Evolutionary conservation across 2,329 filamentous ascomycete genomes (phyloP).

Genomic region (Trichoderma endophyticum): DNA sequence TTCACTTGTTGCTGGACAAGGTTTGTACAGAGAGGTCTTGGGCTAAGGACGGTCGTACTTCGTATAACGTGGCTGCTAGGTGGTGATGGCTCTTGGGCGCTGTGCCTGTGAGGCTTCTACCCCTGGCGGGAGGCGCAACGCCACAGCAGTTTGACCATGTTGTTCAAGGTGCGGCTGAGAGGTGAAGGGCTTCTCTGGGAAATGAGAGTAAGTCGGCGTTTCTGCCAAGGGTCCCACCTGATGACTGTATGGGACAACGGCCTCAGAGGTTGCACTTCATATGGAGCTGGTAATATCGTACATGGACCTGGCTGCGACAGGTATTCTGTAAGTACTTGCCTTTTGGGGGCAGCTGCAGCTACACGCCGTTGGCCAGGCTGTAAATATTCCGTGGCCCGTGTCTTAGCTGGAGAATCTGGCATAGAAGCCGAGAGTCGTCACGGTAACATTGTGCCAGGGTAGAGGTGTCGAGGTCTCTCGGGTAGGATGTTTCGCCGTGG

Average conservation of each 20-base stretch:
- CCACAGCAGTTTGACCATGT: neutral
- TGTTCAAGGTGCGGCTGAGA: neutral
- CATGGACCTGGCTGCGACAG: neutral
- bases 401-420: neutral
- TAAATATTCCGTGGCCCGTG: neutral
- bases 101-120: neutral
- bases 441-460: neutral
- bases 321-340: neutral
- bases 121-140: conserved; percentile 15
- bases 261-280: neutral
- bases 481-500: no score
- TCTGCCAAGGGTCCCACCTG: neutral
- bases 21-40: neutral
- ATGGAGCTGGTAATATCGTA: neutral
- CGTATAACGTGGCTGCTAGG: neutral
- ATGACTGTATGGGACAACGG: neutral
- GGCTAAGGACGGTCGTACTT: neutral
- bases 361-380: neutral
- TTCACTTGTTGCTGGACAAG: neutral
- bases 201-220: conserved; percentile 11
- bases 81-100: neutral
- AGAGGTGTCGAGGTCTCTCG: neutral
- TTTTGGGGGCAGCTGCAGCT: conserved; percentile 7
- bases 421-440: neutral
- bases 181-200: neutral